Conservation (phyloP, 805 yeast genomes). For the Maudiozyma barnettii region DNA sequence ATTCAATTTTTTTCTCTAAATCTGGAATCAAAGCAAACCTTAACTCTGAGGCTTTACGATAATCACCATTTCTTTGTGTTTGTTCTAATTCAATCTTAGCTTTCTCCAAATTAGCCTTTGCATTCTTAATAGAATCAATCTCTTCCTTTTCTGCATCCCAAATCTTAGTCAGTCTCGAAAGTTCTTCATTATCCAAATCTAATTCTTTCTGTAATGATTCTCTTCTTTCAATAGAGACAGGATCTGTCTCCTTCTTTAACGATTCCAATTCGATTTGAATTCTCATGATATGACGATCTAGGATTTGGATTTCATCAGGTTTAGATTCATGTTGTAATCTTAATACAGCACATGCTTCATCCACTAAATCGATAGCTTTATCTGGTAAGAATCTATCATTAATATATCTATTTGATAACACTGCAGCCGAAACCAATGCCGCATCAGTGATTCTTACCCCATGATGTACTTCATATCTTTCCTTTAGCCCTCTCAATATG, state of each 20-base stretch:
- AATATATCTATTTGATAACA: slow-evolving; percentile 79
- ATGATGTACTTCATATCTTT: slow-evolving; percentile 91
- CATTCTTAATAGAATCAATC: slow-evolving; percentile 66
- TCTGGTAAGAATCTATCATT: slow-evolving; percentile 90
- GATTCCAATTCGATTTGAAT: slow-evolving; percentile 93
- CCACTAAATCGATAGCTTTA: slow-evolving; percentile 92
- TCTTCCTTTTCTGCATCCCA: slow-evolving; percentile 81
- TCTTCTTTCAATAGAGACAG: slow-evolving; percentile 68
- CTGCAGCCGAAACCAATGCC: slow-evolving; percentile 90
- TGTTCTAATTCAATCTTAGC: slow-evolving; percentile 77
- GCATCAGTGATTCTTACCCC: slow-evolving; percentile 92
- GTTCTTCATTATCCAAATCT: slow-evolving; percentile 51
- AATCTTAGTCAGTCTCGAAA: slow-evolving; percentile 59
- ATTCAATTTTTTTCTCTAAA: slow-evolving; percentile 52
- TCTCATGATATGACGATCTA: slow-evolving; percentile 86
- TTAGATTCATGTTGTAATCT: slow-evolving; percentile 93
- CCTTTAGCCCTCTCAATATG: slow-evolving; percentile 86
- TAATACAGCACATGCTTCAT: slow-evolving; percentile 93
- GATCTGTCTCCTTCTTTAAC: slow-evolving; percentile 84
- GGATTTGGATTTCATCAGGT: slow-evolving; percentile 85
- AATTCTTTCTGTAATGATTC: slow-evolving; percentile 64
- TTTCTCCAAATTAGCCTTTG: slow-evolving; percentile 75
- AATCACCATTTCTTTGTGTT: slow-evolving; percentile 76
- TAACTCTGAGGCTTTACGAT: slow-evolving; percentile 79
- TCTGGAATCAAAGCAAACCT: slow-evolving; percentile 83